Percentiles rank a stretch among this genome's conserved stretches.
Conservation (phyloP, 306 rosid species). For the Rosa lucieae region DNA sequence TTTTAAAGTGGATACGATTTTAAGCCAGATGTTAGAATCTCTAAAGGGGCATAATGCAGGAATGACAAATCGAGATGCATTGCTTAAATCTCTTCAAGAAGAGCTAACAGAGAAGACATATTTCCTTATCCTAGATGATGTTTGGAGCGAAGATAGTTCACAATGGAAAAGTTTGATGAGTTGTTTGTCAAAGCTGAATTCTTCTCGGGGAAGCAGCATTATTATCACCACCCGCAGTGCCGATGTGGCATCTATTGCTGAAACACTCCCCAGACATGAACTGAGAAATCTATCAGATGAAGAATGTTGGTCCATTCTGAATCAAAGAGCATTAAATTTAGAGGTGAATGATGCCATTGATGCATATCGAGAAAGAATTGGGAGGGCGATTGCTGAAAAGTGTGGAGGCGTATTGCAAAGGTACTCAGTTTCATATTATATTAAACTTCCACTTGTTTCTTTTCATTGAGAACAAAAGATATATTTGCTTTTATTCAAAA, state of each 20-base stretch:
- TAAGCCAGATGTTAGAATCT: background rate
- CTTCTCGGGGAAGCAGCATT: background rate
- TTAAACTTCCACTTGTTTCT: no score
- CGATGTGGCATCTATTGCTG: background rate
- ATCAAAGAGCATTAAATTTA: background rate
- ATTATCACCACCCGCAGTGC: slow-evolving; percentile 17
- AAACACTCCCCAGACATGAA: background rate
- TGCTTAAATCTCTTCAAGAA: background rate
- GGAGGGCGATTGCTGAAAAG: no score
- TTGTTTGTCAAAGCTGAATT: background rate
- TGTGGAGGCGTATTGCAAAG: no score
- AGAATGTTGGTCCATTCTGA: background rate
- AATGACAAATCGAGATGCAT: background rate
- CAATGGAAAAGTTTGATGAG: slow-evolving; percentile 8
- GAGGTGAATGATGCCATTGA: no score
- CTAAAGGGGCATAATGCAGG: background rate
- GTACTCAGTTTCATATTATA: no score
- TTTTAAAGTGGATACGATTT: slow-evolving; percentile 3
- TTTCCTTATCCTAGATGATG: slow-evolving; percentile 9
- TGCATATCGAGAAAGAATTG: no score
- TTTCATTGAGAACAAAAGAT: no score
- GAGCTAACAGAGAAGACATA: background rate
- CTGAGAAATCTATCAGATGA: background rate
- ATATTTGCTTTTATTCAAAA: no score
- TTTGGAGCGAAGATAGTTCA: background rate